phyloP scores from a whole-genome alignment of 2,329 filamentous ascomycete species.

The Dendryphion nanum region DNA sequence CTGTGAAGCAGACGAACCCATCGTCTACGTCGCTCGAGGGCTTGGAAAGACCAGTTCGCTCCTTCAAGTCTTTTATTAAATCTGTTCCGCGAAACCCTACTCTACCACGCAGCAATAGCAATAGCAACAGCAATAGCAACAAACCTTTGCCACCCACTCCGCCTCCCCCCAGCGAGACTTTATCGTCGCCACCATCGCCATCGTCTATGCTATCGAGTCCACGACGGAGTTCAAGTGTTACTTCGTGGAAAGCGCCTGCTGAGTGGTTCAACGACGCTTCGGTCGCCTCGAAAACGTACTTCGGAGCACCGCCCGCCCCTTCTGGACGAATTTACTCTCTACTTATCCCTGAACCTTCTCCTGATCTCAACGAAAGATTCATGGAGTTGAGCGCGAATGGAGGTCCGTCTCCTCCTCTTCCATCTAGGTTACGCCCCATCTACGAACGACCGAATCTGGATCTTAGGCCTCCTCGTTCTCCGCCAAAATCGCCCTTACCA shows the following conservation, averaged over 20 bases:
- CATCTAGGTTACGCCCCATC: slow-evolving; percentile 17
- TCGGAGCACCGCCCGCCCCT: slow-evolving; percentile 6
- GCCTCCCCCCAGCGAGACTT: slow-evolving; percentile 3
- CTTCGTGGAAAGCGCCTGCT: slow-evolving; percentile 26
- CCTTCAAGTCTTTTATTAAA: slow-evolving; percentile 31
- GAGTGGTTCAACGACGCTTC: slow-evolving; percentile 21
- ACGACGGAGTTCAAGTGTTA: slow-evolving; percentile 8
- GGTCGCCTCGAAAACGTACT: slow-evolving; percentile 1
- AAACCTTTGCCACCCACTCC: slow-evolving; percentile 29
- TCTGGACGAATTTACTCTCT: slow-evolving; percentile 20
- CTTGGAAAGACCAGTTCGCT: slow-evolving; percentile 34
- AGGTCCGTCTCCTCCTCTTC: slow-evolving; percentile 5
- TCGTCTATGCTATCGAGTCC: slow-evolving; percentile 2
- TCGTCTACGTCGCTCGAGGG: slow-evolving; percentile 27
- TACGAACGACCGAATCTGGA: slow-evolving; percentile 13
- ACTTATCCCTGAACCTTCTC: slow-evolving; percentile 30
- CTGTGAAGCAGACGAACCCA: slow-evolving; percentile 18
- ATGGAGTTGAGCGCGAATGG: slow-evolving; percentile 12
- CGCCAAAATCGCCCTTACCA: slow-evolving; percentile 19
- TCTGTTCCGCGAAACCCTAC: slow-evolving; percentile 17
- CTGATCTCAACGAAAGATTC: slow-evolving; percentile 13
- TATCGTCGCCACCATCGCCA: slow-evolving; percentile 4
- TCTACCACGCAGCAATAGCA: slow-evolving; percentile 2
- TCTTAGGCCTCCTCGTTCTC: slow-evolving; percentile 17
- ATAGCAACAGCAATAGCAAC: too few species aligned